Conservation (phyloP, 2,329 filamentous ascomycete genomes). For the Scytalidium lignicola region DNA sequence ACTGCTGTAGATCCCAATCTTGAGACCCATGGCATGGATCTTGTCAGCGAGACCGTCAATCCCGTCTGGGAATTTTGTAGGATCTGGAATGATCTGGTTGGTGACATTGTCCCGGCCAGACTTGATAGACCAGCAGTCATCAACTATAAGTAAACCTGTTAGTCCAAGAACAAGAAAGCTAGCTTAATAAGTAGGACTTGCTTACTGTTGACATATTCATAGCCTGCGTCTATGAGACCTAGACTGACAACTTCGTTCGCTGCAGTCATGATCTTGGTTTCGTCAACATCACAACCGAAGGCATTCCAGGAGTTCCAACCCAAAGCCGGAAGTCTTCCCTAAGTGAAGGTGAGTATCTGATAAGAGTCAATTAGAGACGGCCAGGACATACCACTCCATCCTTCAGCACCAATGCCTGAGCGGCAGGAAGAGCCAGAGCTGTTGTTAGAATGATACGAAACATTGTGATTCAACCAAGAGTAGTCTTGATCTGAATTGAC, state of each 20-base stretch:
- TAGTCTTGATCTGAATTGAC: background rate
- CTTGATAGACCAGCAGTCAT: slow-evolving; percentile 56
- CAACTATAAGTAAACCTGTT: slow-evolving; percentile 30
- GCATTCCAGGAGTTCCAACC: slow-evolving; percentile 51
- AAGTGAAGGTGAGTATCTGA: background rate
- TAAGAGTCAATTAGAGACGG: background rate
- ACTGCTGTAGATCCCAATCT: slow-evolving; percentile 59
- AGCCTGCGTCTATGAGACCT: slow-evolving; percentile 46
- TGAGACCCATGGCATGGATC: slow-evolving; percentile 52
- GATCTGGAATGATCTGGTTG: slow-evolving; percentile 40
- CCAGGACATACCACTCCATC: slow-evolving; percentile 6
- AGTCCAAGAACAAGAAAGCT: background rate
- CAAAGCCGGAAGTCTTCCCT: slow-evolving; percentile 19
- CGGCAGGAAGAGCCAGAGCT: background rate
- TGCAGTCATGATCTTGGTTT: slow-evolving; percentile 39
- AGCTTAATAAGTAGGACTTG: background rate
- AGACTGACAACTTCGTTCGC: slow-evolving; percentile 41
- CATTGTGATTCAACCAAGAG: background rate
- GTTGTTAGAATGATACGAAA: background rate
- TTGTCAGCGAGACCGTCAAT: slow-evolving; percentile 48
- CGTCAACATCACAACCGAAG: slow-evolving; percentile 43
- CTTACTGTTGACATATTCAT: slow-evolving; percentile 47
- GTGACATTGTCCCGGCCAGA: slow-evolving; percentile 35
- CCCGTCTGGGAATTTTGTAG: slow-evolving; percentile 50
- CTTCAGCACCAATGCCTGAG: slow-evolving; percentile 1